Conservation (phyloP, 2,329 filamentous ascomycete species). For the Colletotrichum sublineola region DNA sequence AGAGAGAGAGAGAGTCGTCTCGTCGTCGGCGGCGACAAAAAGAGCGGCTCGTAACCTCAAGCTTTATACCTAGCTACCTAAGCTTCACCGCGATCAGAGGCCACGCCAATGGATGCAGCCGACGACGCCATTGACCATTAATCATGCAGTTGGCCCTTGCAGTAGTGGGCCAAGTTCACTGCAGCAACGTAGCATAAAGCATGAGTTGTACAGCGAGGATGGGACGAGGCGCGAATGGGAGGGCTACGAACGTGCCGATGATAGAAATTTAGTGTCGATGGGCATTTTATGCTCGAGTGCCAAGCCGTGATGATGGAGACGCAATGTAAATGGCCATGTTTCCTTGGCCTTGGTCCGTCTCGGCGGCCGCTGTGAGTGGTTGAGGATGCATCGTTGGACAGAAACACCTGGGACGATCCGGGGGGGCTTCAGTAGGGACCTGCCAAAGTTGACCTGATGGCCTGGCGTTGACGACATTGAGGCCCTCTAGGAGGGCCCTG, state of each 20-base stretch:
- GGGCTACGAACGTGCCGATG: background rate
- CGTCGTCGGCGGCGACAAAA: background rate
- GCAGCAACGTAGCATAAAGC: background rate
- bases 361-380: conserved; percentile 25
- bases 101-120: background rate
- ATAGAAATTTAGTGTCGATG: background rate
- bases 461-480: conserved; percentile 1
- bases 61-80: background rate
- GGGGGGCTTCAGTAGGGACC: conserved; percentile 9
- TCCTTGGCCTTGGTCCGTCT: background rate
- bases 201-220: background rate
- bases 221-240: background rate
- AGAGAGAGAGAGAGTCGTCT: too few species aligned
- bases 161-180: conserved; percentile 13
- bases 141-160: background rate
- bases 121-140: background rate
- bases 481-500: background rate
- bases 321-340: background rate
- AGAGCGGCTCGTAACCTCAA: background rate
- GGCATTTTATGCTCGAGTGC: conserved; percentile 2
- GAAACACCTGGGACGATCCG: background rate
- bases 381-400: background rate
- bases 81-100: background rate
- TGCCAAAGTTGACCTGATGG: conserved; percentile 35
- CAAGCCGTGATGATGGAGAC: conserved; percentile 6